Evolutionary conservation across 1,139 yeast genomes (phyloP).

Genomic region (Lodderomyces orthopsilosis): DNA sequence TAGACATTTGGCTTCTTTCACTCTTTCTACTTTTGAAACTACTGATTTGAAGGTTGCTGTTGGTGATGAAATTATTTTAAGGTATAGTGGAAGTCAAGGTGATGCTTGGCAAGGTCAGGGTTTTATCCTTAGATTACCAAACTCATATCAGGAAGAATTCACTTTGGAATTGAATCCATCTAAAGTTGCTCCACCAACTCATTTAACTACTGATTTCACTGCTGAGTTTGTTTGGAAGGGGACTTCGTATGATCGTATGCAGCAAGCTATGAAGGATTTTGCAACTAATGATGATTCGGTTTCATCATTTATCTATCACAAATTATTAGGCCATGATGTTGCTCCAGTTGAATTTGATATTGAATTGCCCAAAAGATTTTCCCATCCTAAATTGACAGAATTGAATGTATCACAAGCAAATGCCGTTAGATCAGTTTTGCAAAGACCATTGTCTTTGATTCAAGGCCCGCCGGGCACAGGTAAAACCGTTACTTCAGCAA

Average conservation of each 20-base stretch:
- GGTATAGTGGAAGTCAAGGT: conserved; percentile 52
- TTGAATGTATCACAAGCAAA: conserved; percentile 75
- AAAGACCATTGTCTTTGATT: conserved; percentile 76
- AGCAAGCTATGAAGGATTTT: conserved; percentile 66
- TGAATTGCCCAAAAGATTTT: conserved; percentile 56
- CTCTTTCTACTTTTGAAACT: conserved; percentile 64
- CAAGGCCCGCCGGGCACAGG: conserved; percentile 99
- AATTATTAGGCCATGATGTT: conserved; percentile 79
- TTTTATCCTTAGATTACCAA: conserved; percentile 69
- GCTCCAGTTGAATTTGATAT: conserved; percentile 61
- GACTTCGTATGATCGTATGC: conserved; percentile 81
- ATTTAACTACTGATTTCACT: conserved; percentile 65
- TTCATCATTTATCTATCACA: conserved; percentile 75
- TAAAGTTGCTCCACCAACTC: conserved; percentile 56
- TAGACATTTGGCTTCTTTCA: conserved; percentile 67
- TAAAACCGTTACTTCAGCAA: conserved; percentile 90
- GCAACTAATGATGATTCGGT: conserved; percentile 73
- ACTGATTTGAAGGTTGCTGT: conserved; percentile 72
- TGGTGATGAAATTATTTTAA: conserved; percentile 76
- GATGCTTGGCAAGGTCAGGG: conserved; percentile 72
- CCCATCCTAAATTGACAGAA: conserved; percentile 65
- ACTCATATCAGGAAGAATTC: conserved; percentile 63
- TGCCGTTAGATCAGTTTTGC: conserved; percentile 73
- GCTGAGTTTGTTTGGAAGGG: conserved; percentile 93
- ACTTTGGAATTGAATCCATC: conserved; percentile 63